Evolutionary conservation across 179 eudicot species (phyloP), one percentile per base, ranked within the genome.

Genomic region (Sideroxylon spinosum): DNA sequence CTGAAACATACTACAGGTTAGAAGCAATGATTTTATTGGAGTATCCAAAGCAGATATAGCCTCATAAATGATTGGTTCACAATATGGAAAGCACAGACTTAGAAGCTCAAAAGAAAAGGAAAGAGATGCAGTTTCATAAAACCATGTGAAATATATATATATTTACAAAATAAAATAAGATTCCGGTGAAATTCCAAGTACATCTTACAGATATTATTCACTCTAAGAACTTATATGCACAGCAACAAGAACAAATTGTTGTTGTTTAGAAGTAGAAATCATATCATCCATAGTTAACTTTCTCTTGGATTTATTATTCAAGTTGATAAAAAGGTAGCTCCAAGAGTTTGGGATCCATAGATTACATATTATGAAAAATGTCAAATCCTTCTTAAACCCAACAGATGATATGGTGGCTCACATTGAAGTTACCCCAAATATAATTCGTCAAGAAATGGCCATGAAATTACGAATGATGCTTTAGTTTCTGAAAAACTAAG

Each of bases 1-100:
- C 98, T 95, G 92, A 29, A 90, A 88, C 61, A 78, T 52, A 80
- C 60, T 50, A 56, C 25, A 59, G 49, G 20, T 53, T 19, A 55
- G 52, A 67, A 6, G 6, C 16, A 52, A 75, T 7, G 62, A 56
- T 14, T 26, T 49, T 17, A 28, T 19, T n/a, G 64, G n/a, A 63
- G 49, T 26, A 26, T 76, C 60, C 62, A 32, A 23, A 50, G 49
- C 61, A 73, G 10, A 29, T 65, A 53, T 50, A 20, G 4, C 19
- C 19, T 25, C 10, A n/a, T 68, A n/a, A 23, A 25, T 12, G 12
- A 19, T 63, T 7, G 60, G 60, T 63, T 50, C 26, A 65, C 23
- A 48, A 5, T 23, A 25, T 48, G 29, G 55, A 28, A 75, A 62
- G 46, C 63, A 48, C 20, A 75, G 48, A 61, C 20, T 22, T 44